Base-by-base conservation (phyloP, 2,329 filamentous ascomycete species). In the Leptographium wingfieldii region DNA sequence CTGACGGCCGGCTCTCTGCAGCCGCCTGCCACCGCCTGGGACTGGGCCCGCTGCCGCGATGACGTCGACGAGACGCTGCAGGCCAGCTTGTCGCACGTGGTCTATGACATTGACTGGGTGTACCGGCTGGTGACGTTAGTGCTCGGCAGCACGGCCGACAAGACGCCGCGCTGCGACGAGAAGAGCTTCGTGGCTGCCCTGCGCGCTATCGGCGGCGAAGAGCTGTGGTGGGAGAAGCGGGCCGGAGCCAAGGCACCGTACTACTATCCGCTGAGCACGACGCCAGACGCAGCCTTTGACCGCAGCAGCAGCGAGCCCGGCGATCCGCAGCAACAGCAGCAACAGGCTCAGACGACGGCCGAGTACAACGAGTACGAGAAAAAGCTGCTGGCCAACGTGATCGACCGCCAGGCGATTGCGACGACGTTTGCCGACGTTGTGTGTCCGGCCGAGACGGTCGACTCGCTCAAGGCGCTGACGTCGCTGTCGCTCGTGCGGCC, bases 391-490 rank as follows among this genome's bases (percentile, higher is more conserved):
- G 81, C 83, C 3, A 91, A 92, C 11, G 86, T 97, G 3, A 84
- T 96, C 43, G 84, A 96, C 68, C 83, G 89, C 7, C 79, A 85
- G 55, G 88, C 88, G 67, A 90, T 99, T 65, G 85, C 85, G 63
- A 95, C 89, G 0, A 95, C 90, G 0, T 99, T 97, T 69, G 79
- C 82, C 29, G 88, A 96, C 69, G 87, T 99, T 25, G 90, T 95
- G 67, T 90, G 87, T 1, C 85, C 91, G 0, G 73, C 79, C 0
- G 90, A 92, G 62, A 96, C 90, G 2, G 87, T 95, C 35, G 89
- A 94, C 27, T 88, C 92, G 1, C 79, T 99, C 59, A 91, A 92
- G 70, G 90, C 90, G 5, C 80, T 97, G 57, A 99, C 94, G 0
- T 90, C 89, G 0, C 77, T 99, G 22, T 94, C 92, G 0, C 78